phyloP scores from a whole-genome alignment of 495 filamentous ascomycete genomes.

The Bryoglossum gracile region DNA sequence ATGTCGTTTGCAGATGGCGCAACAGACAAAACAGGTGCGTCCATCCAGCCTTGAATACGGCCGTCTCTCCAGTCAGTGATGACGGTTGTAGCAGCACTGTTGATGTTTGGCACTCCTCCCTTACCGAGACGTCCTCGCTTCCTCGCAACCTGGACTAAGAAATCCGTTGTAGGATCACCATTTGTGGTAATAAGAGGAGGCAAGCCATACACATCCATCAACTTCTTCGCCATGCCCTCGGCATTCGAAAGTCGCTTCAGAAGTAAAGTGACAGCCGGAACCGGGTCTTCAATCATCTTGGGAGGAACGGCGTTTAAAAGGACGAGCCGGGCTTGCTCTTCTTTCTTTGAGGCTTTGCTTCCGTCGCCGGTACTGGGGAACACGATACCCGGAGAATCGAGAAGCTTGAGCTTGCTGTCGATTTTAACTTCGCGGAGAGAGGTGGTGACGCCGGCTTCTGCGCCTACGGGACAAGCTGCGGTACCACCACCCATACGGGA shows the following conservation, averaged over 20 bases:
- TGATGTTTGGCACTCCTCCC: slow-evolving; percentile 82
- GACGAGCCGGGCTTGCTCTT: slow-evolving; percentile 75
- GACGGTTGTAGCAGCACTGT: slow-evolving; percentile 83
- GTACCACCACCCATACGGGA: slow-evolving; percentile 62
- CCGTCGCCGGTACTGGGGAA: slow-evolving; percentile 58
- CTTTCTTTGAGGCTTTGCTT: slow-evolving; percentile 52
- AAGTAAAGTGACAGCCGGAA: slow-evolving; percentile 76
- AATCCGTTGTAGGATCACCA: slow-evolving; percentile 80
- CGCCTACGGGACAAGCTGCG: slow-evolving; percentile 77
- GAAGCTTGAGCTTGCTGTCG: slow-evolving; percentile 87
- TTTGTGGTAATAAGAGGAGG: slow-evolving; percentile 60
- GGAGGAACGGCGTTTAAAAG: slow-evolving; percentile 89
- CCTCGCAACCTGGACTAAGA: slow-evolving; percentile 87
- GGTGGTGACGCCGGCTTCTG: slow-evolving; percentile 91
- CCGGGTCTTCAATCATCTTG: slow-evolving; percentile 85
- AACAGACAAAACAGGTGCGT: slow-evolving; percentile 59
- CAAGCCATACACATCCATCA: slow-evolving; percentile 75
- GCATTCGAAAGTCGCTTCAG: slow-evolving; percentile 68
- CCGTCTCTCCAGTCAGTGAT: slow-evolving; percentile 95
- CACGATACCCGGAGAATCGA: slow-evolving; percentile 94
- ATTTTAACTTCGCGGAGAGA: slow-evolving; percentile 83
- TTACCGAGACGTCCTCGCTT: slow-evolving; percentile 86
- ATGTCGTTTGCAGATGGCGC: slow-evolving; percentile 34
- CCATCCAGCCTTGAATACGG: slow-evolving; percentile 86
- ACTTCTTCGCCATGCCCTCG: slow-evolving; percentile 61